Conservation (phyloP, 1,139 yeast species). For the Sugiyamaella xylanicola region DNA sequence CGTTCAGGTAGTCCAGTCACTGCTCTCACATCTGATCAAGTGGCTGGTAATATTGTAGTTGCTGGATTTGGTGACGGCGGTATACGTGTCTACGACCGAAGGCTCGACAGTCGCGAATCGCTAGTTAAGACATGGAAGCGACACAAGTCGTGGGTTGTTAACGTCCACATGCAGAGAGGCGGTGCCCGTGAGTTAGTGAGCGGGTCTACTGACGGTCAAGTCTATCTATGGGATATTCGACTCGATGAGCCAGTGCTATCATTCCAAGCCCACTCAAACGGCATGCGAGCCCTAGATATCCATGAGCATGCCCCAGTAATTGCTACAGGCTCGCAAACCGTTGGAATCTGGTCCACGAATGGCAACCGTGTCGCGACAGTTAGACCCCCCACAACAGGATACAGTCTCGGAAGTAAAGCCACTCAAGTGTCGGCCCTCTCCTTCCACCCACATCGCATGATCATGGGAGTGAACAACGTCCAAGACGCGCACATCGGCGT, state of each 20-base stretch:
- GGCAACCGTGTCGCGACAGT: constrained; percentile 72
- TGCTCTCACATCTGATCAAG: constrained; percentile 89
- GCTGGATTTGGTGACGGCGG: constrained; percentile 96
- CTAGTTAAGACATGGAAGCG: constrained; percentile 81
- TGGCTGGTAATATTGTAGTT: constrained; percentile 86
- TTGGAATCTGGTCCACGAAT: constrained; percentile 85
- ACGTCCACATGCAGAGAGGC: constrained; percentile 95
- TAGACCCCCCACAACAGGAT: constrained; percentile 53
- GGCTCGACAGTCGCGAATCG: constrained; percentile 81
- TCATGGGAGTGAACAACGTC: constrained; percentile 81
- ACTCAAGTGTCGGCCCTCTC: constrained; percentile 65
- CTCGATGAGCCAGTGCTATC: constrained; percentile 67
- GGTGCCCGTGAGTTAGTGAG: constrained; percentile 89
- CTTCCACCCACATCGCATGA: constrained; percentile 94
- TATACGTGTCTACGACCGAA: constrained; percentile 83
- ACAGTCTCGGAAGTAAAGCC: constrained; percentile 45
- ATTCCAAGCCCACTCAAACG: constrained; percentile 61
- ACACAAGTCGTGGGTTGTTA: constrained; percentile 61
- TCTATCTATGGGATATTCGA: constrained; percentile 90
- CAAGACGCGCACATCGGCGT: constrained; percentile 77
- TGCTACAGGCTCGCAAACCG: constrained; percentile 79
- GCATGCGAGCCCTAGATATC: constrained; percentile 73
- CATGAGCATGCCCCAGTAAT: constrained; percentile 97
- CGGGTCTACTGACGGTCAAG: constrained; percentile 77
- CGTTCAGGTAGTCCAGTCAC: constrained; percentile 89